These are phyloP conservation scores for Austroboletus sp. DNA, from an alignment of 1,284 basidiomycete species.

Conservation along the genomic window DNA sequence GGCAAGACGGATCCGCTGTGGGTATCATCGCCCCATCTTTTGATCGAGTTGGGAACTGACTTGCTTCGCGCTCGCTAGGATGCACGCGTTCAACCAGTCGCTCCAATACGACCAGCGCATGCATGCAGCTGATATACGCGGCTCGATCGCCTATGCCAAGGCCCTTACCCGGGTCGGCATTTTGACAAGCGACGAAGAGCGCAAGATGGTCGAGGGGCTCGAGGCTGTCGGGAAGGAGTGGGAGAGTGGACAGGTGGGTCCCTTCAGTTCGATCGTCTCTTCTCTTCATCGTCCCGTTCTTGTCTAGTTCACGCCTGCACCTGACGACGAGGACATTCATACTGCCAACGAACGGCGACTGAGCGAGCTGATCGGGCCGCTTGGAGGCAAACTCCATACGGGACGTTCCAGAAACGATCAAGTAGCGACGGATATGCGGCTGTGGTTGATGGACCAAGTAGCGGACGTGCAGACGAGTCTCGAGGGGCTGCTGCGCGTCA, in stretches of 20 bases:
- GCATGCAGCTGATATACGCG: constrained; percentile 86
- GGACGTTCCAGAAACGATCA: constrained; percentile 96
- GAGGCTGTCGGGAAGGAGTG: constrained; percentile 78
- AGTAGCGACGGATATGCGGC: constrained; percentile 93
- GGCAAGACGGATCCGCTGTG: constrained; percentile 83
- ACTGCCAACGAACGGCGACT: constrained; percentile 97
- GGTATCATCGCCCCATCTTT: constrained; percentile 23
- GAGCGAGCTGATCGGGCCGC: constrained; percentile 85
- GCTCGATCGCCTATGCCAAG: constrained; percentile 93
- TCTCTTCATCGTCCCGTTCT: not conserved
- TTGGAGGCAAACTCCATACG: constrained; percentile 91
- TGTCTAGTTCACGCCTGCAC: constrained; percentile 59
- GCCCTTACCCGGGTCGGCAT: constrained; percentile 77
- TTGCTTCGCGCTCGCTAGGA: constrained; percentile 44
- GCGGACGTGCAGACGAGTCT: constrained; percentile 66
- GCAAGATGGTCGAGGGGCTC: constrained; percentile 75
- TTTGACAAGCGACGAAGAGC: constrained; percentile 68
- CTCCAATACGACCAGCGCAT: constrained; percentile 91
- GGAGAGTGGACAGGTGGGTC: constrained; percentile 60
- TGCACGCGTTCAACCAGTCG: constrained; percentile 95
- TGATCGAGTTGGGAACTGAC: no score
- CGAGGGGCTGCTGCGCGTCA: constrained; percentile 76
- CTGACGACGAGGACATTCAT: constrained; percentile 96
- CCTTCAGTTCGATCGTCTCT: not conserved
- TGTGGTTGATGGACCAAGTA: constrained; percentile 88